Base-by-base conservation (phyloP, 2,329 filamentous ascomycete species). In the Paraphaeosphaeria sporulosa region DNA sequence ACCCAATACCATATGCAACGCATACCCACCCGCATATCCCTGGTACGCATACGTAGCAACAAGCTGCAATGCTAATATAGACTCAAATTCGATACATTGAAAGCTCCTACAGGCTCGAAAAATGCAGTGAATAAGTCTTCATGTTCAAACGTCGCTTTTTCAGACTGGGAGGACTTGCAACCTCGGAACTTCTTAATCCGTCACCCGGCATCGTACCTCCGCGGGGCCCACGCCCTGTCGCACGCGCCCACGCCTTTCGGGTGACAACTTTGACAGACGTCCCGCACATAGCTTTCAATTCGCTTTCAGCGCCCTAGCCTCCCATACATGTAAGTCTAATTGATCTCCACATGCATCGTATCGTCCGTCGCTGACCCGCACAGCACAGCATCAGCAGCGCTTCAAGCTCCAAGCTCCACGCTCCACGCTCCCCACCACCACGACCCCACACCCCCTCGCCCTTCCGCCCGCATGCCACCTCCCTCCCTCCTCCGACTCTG, bases 181-280 rank as follows among this genome's bases (percentile, higher is more conserved):
- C 34, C 36, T 53, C 50, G 50, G 50, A 42, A 21, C 50, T 53
- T 42, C 50, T 36, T 32, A 43, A 32, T 53, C 21, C 23, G 50
- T 42, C 50, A 43, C 36, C 50, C 50, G 36, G 4, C 36, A 19
- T 38, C 49, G 12, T 25, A 17, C 10, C 30, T 34, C 34, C n/a
- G 47, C 47, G 47, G 30, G 8, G 15, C 32, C 48, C 48, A 51
- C 48, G 48, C 48, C 32, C 48, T 51, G 23, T n/a, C 32, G 32
- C 19, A 38, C 34, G 19, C 25, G 17, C 34, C 32, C 7, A 38
- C 48, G 48, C 48, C 48, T 51, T 51, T 38, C 32, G 19, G 32
- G 10, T 19, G n/a, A 51, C 32, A 40, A 23, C 30, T 23, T 40
- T 23, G 48, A 38, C 48, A 51, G 25, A 21, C 34, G 10, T 8